These are phyloP conservation scores for Monsonia emarginata DNA, from an alignment of 441 rosid species.

Conservation along the genomic window DNA sequence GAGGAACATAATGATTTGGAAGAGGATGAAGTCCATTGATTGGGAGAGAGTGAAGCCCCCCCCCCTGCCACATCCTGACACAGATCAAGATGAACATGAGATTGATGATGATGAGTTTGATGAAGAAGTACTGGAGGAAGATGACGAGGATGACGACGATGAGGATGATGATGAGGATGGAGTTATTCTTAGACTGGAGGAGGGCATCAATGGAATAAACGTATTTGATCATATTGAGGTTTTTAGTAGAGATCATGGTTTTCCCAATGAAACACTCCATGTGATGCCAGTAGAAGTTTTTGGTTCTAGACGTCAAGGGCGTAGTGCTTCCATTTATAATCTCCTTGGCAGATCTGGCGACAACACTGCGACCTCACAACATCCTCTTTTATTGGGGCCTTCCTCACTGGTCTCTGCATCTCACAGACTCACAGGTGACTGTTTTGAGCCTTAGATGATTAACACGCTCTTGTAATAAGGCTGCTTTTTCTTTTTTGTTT, in stretches of 20 bases:
- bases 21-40: conserved; percentile 61
- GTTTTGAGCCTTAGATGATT: neutral
- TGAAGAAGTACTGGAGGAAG: conserved; percentile 92
- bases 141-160: conserved; percentile 90
- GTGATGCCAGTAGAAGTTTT: conserved; percentile 98
- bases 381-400: conserved; percentile 84
- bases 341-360: conserved; percentile 80
- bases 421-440: conserved; percentile 55
- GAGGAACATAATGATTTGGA: conserved; percentile 25
- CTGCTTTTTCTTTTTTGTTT: too few relatives aligned
- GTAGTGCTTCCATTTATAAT: conserved; percentile 91
- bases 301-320: conserved; percentile 93
- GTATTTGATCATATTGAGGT: conserved; percentile 93
- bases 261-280: conserved; percentile 77
- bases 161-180: conserved; percentile 92
- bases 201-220: conserved; percentile 88
- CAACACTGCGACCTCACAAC: conserved; percentile 55
- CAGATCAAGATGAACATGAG: conserved; percentile 97
- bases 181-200: conserved; percentile 80
- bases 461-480: neutral
- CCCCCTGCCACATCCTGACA: conserved; percentile 84
- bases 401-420: conserved; percentile 32
- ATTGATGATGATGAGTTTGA: conserved; percentile 89
- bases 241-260: conserved; percentile 75
- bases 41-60: conserved; percentile 84